Conservation (phyloP, 2,329 filamentous ascomycete species). For the Beauveria medogensis region DNA sequence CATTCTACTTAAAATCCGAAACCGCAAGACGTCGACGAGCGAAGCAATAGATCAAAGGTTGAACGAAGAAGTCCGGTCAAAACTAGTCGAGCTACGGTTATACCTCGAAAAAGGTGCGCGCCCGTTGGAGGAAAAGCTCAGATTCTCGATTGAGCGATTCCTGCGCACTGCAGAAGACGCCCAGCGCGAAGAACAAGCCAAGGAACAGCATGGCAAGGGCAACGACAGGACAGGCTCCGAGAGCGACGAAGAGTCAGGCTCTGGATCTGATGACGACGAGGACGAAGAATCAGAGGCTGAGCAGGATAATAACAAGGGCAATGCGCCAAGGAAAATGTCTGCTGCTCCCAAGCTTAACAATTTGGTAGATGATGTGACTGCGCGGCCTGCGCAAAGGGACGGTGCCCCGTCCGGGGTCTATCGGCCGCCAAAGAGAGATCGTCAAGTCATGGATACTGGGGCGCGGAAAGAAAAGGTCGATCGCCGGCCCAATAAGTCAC, state of each 20-base stretch:
- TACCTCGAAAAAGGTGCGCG: constrained; percentile 90
- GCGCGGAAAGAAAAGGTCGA: constrained; percentile 50
- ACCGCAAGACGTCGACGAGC: constrained; percentile 26
- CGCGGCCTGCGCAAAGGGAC: constrained; percentile 20
- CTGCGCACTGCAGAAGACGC: constrained; percentile 77
- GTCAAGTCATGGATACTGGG: constrained; percentile 70
- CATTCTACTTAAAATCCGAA: constrained; percentile 71
- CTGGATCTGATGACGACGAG: constrained; percentile 24
- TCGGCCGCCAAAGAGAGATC: constrained; percentile 78
- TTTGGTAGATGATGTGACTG: constrained; percentile 26
- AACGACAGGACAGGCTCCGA: constrained; percentile 17
- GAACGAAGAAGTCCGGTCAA: constrained; percentile 63
- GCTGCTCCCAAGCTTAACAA: constrained; percentile 25
- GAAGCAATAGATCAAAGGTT: constrained; percentile 31
- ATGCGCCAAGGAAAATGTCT: constrained; percentile 18
- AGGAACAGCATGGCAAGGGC: constrained; percentile 18
- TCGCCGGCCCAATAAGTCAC: constrained; percentile 61
- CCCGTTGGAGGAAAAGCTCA: constrained; percentile 80
- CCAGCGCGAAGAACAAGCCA: constrained; percentile 37
- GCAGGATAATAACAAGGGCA: constrained; percentile 12
- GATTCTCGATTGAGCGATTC: constrained; percentile 94
- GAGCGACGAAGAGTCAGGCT: constrained; percentile 18
- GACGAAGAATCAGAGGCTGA: constrained; percentile 21
- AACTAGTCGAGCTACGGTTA: constrained; percentile 83
- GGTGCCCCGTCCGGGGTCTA: constrained; percentile 62